Evolutionary conservation across 768 basidiomycete species (phyloP), one percentile per base, ranked within the genome.

Genomic region (Boletus sp.): DNA sequence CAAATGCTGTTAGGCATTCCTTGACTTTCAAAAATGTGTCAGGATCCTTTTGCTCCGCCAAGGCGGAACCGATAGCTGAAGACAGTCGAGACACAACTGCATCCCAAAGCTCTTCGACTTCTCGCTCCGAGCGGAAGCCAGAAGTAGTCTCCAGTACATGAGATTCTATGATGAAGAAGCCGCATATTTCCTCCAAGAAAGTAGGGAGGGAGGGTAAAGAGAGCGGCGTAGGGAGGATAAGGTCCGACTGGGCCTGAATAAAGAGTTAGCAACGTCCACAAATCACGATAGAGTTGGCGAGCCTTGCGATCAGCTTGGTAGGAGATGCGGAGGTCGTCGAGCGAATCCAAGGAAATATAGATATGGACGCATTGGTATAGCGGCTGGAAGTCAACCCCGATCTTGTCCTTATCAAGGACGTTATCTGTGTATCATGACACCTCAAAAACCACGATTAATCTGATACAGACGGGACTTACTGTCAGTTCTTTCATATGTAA

Each of bases 271-370:
- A 23, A 44, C n/a, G n/a, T 50, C 39, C 38, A 44, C 7, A 14
- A 27, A 51, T 27, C 19, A 45, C 38, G 33, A 27, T 21, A 37
- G 11, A 44, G 38, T 35, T 43, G 42, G 27, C 56, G 33, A 64
- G 86, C 93, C 79, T 96, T 93, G 65, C 97, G 83, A 71, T 99
- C 97, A n/a, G 90, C 92, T 72, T 98, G 96, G 64, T 98, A 99
- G 32, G 87, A 95, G 50, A 80, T 82, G 52, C 93, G 92, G 10
- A 98, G 79, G 59, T 96, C 94, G 39, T 90, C 87, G 35, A 95
- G 79, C n/a, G 87, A 86, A 66, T 95, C 92, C 21, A 99, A 77
- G 6, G 93, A 84, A 53, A 88, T 84, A 71, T 98, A 96, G 56
- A 98, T 98, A 64, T 97, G 97, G 48, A 99, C 94, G 69, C 93